phyloP scores from a whole-genome alignment of 768 basidiomycete genomes.

The Boletellus ananiceps region DNA sequence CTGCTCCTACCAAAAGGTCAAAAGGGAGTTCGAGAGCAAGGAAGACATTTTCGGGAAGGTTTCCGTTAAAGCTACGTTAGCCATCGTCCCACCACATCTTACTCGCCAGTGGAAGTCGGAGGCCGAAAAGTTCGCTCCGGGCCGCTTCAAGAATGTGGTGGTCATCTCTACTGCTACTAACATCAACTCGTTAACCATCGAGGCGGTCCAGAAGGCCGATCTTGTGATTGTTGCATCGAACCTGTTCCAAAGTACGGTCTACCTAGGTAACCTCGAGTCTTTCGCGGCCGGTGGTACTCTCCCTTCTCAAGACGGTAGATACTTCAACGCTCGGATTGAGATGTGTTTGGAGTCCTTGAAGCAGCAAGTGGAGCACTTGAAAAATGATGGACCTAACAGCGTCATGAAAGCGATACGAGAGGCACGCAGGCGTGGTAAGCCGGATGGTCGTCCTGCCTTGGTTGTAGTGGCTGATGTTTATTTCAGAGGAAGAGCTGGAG shows the following conservation, averaged over 20 bases:
- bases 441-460: not conserved
- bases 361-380: slow-evolving; percentile 64
- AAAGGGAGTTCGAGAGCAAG: slow-evolving; percentile 53
- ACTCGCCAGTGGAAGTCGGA: slow-evolving; percentile 89
- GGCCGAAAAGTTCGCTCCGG: slow-evolving; percentile 68
- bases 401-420: slow-evolving; percentile 64
- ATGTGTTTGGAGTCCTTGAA: slow-evolving; percentile 53
- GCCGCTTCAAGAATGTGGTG: slow-evolving; percentile 45
- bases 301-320: slow-evolving; percentile 77
- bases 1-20: slow-evolving; percentile 52
- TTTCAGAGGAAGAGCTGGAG: slow-evolving; percentile 48
- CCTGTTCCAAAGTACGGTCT: slow-evolving; percentile 75
- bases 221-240: slow-evolving; percentile 83
- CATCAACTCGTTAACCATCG: slow-evolving; percentile 67
- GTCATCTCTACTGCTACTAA: slow-evolving; percentile 65
- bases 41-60: slow-evolving; percentile 56
- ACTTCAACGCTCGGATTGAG: slow-evolving; percentile 82
- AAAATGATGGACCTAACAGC: slow-evolving; percentile 55
- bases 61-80: slow-evolving; percentile 72
- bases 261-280: slow-evolving; percentile 68
- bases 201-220: slow-evolving; percentile 75
- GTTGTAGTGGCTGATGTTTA: slow-evolving; percentile 1
- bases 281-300: slow-evolving; percentile 66
- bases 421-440: slow-evolving; percentile 56
- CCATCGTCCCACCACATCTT: slow-evolving; percentile 87